phyloP scores from a whole-genome alignment of 192 early-diverging fungal genomes.

The Coemansia sp. region DNA sequence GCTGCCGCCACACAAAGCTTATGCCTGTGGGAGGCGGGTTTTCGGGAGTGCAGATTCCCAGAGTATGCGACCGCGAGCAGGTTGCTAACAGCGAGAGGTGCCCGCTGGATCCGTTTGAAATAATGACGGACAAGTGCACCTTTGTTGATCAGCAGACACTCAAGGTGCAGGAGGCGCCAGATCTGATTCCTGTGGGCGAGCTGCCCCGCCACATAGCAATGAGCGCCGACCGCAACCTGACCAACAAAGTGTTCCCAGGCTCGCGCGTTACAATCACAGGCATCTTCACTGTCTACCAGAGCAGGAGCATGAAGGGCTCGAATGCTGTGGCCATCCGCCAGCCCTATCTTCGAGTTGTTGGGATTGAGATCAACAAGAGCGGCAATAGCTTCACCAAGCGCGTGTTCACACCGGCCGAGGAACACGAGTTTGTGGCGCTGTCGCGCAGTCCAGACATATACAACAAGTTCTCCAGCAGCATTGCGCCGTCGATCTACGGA shows the following conservation, averaged over 20 bases:
- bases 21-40: conserved; percentile 85
- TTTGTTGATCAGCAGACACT: conserved; percentile 97
- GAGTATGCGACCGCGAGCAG: conserved; percentile 75
- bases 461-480: conserved; percentile 85
- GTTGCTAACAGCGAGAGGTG: conserved; percentile 41
- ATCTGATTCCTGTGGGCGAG: conserved; percentile 97
- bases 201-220: conserved; percentile 92
- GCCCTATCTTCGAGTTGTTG: conserved; percentile 92
- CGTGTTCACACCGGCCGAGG: conserved; percentile 87
- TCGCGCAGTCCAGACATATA: conserved; percentile 87
- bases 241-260: conserved; percentile 92
- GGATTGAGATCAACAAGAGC: conserved; percentile 81
- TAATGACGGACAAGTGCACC: conserved; percentile 92
- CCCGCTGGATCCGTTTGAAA: conserved; percentile 86
- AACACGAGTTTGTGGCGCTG: conserved; percentile 88
- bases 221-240: conserved; percentile 82
- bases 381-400: conserved; percentile 62
- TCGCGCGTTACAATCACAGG: conserved; percentile 90
- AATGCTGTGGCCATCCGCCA: conserved; percentile 88
- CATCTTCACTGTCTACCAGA: conserved; percentile 92
- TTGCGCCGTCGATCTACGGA: conserved; percentile 97
- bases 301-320: conserved; percentile 62
- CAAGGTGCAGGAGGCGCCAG: conserved; percentile 97
- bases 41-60: conserved; percentile 79
- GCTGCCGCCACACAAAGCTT: conserved; percentile 80